These are phyloP conservation scores for Cutaneotrichosporon dermatis DNA, from an alignment of 1,284 basidiomycete species.

Conservation along the genomic window DNA sequence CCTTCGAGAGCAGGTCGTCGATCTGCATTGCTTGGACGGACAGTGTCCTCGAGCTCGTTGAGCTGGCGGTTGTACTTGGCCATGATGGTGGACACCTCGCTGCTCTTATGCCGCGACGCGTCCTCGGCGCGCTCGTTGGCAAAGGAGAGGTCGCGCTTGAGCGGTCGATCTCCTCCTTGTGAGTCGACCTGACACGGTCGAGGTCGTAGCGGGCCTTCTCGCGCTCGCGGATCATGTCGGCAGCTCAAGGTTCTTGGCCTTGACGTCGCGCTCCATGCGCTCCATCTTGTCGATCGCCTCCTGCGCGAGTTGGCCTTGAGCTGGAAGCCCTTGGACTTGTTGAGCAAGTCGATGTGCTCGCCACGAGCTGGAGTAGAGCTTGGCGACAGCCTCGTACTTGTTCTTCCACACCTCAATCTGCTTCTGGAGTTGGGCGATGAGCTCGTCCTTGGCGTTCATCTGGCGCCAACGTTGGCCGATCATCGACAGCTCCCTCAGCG, in stretches of 20 bases:
- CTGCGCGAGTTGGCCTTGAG: conserved; percentile 98
- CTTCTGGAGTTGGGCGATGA: conserved; percentile 93
- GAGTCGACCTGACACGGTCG: conserved; percentile 89
- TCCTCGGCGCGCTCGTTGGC: conserved; percentile 99
- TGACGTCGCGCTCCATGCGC: conserved; percentile 96
- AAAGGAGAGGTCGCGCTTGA: conserved; percentile 89
- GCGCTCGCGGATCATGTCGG: conserved; percentile 97
- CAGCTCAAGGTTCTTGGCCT: conserved; percentile 95
- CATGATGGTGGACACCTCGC: conserved; percentile 84
- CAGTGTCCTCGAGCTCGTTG: conserved; percentile 87
- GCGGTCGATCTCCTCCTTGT: conserved; percentile 94
- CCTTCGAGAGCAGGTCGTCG: conserved; percentile 76
- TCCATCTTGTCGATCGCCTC: conserved; percentile 99
- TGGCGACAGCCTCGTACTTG: conserved; percentile 98
- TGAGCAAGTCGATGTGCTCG: conserved; percentile 95
- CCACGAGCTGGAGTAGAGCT: conserved; percentile 98
- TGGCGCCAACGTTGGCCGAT: conserved; percentile 85
- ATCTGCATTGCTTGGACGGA: conserved; percentile 93
- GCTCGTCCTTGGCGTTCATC: conserved; percentile 86
- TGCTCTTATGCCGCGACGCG: conserved; percentile 81
- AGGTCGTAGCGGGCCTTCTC: conserved; percentile 94
- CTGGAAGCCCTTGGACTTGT: conserved; percentile 96
- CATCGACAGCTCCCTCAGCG: conserved; percentile 83
- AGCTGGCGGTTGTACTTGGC: conserved; percentile 94
- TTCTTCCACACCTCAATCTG: conserved; percentile 96